These are phyloP conservation scores for Colletotrichum karsti DNA, from an alignment of 2,329 filamentous ascomycete genomes.

Conservation along the genomic window DNA sequence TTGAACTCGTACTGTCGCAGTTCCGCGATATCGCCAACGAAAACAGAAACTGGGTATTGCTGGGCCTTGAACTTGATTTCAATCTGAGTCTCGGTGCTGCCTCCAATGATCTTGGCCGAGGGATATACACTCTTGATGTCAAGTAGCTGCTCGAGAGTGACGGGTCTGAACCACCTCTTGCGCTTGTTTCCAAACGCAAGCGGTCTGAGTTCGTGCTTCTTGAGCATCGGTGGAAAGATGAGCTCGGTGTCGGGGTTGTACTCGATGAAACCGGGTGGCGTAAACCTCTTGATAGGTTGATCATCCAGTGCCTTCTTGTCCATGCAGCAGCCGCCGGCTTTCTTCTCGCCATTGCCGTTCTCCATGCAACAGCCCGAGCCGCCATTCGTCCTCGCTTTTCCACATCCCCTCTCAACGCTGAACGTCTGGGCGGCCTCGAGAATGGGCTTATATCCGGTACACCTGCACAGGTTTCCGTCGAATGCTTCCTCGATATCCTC, in stretches of 20 bases:
- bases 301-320: conserved; percentile 58
- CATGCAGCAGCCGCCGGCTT: conserved; percentile 74
- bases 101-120: conserved; percentile 91
- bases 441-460: conserved; percentile 94
- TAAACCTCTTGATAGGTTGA: conserved; percentile 73
- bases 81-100: conserved; percentile 97
- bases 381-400: conserved; percentile 57
- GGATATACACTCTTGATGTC: conserved; percentile 91
- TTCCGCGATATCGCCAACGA: conserved; percentile 91
- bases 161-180: conserved; percentile 92
- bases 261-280: conserved; percentile 89
- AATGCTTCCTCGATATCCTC: conserved; percentile 95
- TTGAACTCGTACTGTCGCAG: conserved; percentile 82
- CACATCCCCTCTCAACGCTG: conserved; percentile 61
- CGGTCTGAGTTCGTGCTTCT: conserved; percentile 82
- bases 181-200: conserved; percentile 93
- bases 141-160: conserved; percentile 85
- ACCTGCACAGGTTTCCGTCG: conserved; percentile 94
- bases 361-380: conserved; percentile 78
- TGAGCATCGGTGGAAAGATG: conserved; percentile 89
- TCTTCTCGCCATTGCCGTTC: conserved; percentile 50
- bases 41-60: conserved; percentile 89
- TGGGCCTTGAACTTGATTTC: conserved; percentile 98
- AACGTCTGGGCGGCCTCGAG: conserved; percentile 94
- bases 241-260: conserved; percentile 94